Evolutionary conservation across 768 basidiomycete genomes (phyloP).

Genomic region (Plicaturopsis crispa): DNA sequence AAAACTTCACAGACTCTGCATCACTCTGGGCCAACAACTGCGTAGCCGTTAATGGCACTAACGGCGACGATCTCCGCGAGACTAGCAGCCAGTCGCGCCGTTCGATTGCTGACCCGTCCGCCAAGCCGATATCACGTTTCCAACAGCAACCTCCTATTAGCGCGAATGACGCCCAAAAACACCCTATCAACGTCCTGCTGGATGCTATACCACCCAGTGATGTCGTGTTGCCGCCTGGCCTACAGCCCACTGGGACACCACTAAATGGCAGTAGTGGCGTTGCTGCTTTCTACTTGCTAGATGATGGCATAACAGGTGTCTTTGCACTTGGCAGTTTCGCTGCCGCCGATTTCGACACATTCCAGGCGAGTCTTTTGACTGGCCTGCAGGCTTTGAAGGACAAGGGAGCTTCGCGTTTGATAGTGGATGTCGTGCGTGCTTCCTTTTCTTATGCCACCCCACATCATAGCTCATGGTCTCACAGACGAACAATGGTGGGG

Average conservation of each 20-base stretch:
- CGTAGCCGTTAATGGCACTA: constrained; percentile 37
- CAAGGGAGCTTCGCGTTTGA: constrained; percentile 40
- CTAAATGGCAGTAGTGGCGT: constrained; percentile 39
- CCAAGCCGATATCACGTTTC: constrained; percentile 7
- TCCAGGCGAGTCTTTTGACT: constrained; percentile 33
- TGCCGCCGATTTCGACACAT: constrained; percentile 30
- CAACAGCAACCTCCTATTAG: constrained; percentile 15
- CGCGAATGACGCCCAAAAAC: constrained; percentile 19
- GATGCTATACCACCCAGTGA: constrained; percentile 38
- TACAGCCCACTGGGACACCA: constrained; percentile 29
- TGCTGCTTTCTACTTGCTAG: constrained; percentile 48
- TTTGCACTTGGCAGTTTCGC: constrained; percentile 54
- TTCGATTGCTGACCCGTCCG: constrained; percentile 4
- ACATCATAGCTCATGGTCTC: too few species aligned
- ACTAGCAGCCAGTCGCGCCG: not conserved
- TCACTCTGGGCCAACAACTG: constrained; percentile 50
- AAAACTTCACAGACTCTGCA: constrained; percentile 37
- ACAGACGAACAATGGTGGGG: constrained; percentile 46
- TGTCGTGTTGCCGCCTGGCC: constrained; percentile 23
- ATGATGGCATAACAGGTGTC: constrained; percentile 45
- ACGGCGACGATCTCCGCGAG: constrained; percentile 26
- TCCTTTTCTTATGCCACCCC: too few species aligned
- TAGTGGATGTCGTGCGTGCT: constrained; percentile 60
- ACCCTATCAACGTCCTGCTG: constrained; percentile 40
- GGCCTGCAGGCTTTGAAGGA: constrained; percentile 40